Base-by-base conservation (phyloP, 2,329 filamentous ascomycete genomes). In the Xylariaceae sp. region DNA sequence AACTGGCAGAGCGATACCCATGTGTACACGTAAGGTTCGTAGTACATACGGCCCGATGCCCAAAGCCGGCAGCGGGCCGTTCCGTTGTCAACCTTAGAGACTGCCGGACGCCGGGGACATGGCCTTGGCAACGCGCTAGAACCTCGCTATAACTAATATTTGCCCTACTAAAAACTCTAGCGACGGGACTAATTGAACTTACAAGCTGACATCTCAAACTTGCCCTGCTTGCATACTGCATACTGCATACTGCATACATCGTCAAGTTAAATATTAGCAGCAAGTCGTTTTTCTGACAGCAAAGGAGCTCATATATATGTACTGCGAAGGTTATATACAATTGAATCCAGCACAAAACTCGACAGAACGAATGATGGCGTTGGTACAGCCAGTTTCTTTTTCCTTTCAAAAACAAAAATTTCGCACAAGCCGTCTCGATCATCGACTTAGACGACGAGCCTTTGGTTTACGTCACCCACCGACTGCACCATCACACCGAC, bases 281-380 rank as follows among this genome's bases (percentile, higher is more conserved):
- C 1, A n/a, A 40, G 29, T 21, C 14, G 40, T 7, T 37, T 9
- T 19, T 10, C 21, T 42, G 7, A 41, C 37, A 50, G 44, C 37
- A 50, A 53, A 44, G 46, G 59, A 58, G 56, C 6, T 50, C 41
- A 53, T 54, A 50, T 58, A 48, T 64, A 61, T 63, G 60, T 64
- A 67, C 57, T 65, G 54, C 44, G 50, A 56, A 65, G 57, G 62
- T 65, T 69, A 67, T 69, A 63, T 69, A 67, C 66, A 67, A 48
- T 61, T 56, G 59, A 63, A 61, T 58, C 47, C 52, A 52, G 50
- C 48, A 63, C 57, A 62, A 47, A 46, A 32, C 52, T 57, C 57
- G 44, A 48, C 43, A 32, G 44, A 48, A 53, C 54, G 54, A 51
- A 4, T 51, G 60, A 51, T 60, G 46, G 48, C 41, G 40, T 52